Evolutionary conservation across 176 grass and related monocot species (phyloP).

Genomic region (Oryza brachyantha): DNA sequence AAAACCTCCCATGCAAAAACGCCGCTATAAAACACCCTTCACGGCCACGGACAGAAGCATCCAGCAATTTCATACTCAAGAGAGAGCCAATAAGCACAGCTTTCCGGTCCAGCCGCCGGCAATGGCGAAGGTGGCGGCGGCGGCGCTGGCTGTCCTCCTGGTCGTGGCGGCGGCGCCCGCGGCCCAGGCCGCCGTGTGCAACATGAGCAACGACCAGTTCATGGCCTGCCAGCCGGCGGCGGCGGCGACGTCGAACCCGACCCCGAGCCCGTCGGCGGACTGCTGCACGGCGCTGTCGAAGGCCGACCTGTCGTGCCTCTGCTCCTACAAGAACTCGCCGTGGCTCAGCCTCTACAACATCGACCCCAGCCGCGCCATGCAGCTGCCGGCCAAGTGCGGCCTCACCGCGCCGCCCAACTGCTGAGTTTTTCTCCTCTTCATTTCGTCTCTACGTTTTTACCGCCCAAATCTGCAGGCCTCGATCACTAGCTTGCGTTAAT

Average conservation of each 20-base stretch:
- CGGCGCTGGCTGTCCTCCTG: background rate
- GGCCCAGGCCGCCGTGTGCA: conserved; percentile 44
- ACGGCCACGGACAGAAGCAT: background rate
- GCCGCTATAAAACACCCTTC: background rate
- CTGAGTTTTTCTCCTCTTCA: too few relatives aligned
- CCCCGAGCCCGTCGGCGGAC: conserved; percentile 20
- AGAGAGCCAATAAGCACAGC: background rate
- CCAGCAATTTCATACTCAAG: background rate
- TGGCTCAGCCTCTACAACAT: conserved; percentile 58
- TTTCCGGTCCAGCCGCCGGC: background rate
- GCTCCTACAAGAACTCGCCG: conserved; percentile 52
- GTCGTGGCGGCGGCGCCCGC: background rate
- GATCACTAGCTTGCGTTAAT: background rate
- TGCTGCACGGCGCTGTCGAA: conserved; percentile 44
- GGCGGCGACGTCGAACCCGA: conserved; percentile 38
- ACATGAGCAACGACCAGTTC: conserved; percentile 46
- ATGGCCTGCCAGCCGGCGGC: conserved; percentile 58
- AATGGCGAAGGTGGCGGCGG: background rate
- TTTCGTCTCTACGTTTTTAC: background rate
- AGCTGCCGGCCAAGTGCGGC: conserved; percentile 55
- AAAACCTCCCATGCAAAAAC: background rate
- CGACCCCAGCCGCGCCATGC: conserved; percentile 58
- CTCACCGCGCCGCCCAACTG: conserved; percentile 37
- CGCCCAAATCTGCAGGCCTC: background rate
- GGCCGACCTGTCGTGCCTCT: conserved; percentile 58